Conservation (phyloP, 2,329 filamentous ascomycete genomes). For the Madurella fahalii region DNA sequence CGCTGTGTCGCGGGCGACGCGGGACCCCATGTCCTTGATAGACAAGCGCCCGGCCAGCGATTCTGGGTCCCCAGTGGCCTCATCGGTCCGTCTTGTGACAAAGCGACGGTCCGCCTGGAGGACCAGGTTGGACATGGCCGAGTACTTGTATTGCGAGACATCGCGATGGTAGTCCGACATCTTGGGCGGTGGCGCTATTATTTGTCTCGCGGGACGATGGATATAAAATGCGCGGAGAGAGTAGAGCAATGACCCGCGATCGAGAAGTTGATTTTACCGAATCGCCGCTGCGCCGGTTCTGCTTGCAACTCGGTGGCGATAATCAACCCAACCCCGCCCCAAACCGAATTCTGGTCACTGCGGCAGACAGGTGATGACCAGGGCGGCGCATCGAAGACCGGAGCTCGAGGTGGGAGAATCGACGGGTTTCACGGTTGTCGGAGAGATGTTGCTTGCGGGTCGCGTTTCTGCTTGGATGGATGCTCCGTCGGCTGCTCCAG, state of each 20-base stretch:
- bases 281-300: conserved; percentile 10
- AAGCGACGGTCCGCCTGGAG: conserved; percentile 99
- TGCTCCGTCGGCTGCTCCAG: neutral
- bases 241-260: neutral
- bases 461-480: conserved; percentile 1
- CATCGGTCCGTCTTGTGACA: conserved; percentile 85
- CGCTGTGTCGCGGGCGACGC: conserved; percentile 72
- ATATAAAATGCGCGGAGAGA: neutral
- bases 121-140: conserved; percentile 99
- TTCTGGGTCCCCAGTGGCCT: conserved; percentile 94
- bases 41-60: conserved; percentile 92
- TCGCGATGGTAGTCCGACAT: conserved; percentile 76
- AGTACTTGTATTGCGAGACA: conserved; percentile 98
- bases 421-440: conserved; percentile 2
- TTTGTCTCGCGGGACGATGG: neutral
- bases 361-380: conserved; percentile 3
- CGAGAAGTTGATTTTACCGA: conserved; percentile 2
- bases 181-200: conserved; percentile 31
- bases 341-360: conserved; percentile 14
- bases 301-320: conserved; percentile 14
- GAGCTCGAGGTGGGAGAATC: neutral
- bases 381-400: conserved; percentile 15
- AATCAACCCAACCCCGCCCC: conserved; percentile 14
- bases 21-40: conserved; percentile 89
- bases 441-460: neutral